phyloP scores from a whole-genome alignment of 495 filamentous ascomycete species.

The Pyrenula massariospora region DNA sequence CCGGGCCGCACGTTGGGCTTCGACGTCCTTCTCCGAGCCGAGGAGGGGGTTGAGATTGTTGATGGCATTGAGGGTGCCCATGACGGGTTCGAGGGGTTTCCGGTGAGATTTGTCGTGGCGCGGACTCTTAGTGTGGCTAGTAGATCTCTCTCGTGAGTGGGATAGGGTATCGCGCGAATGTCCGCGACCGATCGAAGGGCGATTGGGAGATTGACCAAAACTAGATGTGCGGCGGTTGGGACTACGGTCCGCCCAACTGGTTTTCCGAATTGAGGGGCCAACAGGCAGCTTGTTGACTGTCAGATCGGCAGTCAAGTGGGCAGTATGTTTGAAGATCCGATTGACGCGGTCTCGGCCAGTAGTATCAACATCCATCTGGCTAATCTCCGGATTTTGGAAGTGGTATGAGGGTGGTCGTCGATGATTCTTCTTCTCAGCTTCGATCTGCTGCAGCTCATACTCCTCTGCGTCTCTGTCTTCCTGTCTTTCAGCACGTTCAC shows the following conservation, averaged over 20 bases:
- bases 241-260: conserved; percentile 29
- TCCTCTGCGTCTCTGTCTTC: conserved; percentile 31
- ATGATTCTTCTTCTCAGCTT: conserved; percentile 17
- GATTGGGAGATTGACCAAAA: conserved; percentile 22
- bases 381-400: conserved; percentile 1
- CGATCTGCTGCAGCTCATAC: conserved; percentile 50
- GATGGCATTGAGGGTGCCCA: conserved; percentile 11
- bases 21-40: conserved; percentile 31
- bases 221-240: conserved; percentile 28
- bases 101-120: conserved; percentile 3
- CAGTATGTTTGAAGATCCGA: not conserved
- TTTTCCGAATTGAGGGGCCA: not conserved
- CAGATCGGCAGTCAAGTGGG: not conserved
- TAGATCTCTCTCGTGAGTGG: conserved; percentile 6
- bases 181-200: conserved; percentile 20
- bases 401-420: conserved; percentile 2
- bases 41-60: conserved; percentile 25
- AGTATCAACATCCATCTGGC: not conserved
- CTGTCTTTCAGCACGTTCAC: conserved; percentile 20
- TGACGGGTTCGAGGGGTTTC: conserved; percentile 7
- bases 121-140: not conserved
- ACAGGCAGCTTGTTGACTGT: not conserved
- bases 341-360: not conserved
- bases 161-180: conserved; percentile 24
- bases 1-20: conserved; percentile 47